Conservation (phyloP, 2,329 filamentous ascomycete genomes). For the Xylaria sp. region DNA sequence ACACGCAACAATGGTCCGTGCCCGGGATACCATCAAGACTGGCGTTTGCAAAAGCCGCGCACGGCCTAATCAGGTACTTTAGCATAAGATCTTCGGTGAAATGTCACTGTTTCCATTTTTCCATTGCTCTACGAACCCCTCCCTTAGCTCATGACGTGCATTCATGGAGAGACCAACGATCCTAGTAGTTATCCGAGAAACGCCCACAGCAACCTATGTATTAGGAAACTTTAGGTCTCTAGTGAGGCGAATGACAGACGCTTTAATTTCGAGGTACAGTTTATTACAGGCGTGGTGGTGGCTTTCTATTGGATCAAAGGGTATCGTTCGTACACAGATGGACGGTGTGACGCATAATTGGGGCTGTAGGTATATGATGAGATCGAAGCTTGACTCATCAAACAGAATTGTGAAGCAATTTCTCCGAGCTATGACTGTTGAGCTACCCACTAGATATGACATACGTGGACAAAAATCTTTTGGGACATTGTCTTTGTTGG, state of each 20-base stretch:
- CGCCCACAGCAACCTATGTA: neutral
- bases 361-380: slow-evolving; percentile 1
- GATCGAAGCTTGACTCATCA: slow-evolving; percentile 26
- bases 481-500: neutral
- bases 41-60: neutral
- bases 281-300: neutral
- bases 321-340: neutral
- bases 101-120: slow-evolving; percentile 4
- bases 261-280: neutral
- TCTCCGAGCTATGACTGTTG: neutral
- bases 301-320: neutral
- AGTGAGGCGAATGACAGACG: neutral
- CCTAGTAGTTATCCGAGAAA: neutral
- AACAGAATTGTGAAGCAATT: slow-evolving; percentile 9
- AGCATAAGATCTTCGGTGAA: slow-evolving; percentile 12
- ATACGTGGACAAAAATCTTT: slow-evolving; percentile 9
- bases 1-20: neutral
- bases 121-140: slow-evolving; percentile 20
- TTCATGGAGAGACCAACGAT: slow-evolving; percentile 5
- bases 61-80: neutral
- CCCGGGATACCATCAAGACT: neutral
- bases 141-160: slow-evolving; percentile 18
- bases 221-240: neutral
- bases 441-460: slow-evolving; percentile 7
- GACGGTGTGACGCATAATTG: slow-evolving; percentile 11